Evolutionary conservation across 139 green algal genomes (phyloP).

Genomic region (Trebouxia sp.): DNA sequence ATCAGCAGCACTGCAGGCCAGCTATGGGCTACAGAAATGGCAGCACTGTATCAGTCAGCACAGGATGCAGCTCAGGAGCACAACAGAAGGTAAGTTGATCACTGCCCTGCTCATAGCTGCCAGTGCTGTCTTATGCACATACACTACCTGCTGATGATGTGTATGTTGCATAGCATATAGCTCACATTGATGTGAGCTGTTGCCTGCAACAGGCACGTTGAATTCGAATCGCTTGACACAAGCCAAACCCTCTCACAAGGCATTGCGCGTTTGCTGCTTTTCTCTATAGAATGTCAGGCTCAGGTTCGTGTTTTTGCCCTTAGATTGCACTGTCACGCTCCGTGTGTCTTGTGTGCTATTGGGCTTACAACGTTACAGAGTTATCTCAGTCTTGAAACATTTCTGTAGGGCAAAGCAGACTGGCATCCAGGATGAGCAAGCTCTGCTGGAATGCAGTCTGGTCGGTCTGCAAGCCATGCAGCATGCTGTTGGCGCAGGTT

Average conservation of each 20-base stretch:
- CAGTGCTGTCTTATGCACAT: not conserved
- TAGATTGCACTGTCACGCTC: no score
- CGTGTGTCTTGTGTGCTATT: no score
- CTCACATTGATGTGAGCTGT: not conserved
- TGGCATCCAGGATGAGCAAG: slow-evolving; percentile 5
- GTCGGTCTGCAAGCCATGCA: slow-evolving; percentile 39
- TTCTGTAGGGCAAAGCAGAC: not conserved
- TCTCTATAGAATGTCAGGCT: no score
- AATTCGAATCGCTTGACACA: not conserved
- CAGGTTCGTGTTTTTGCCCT: no score
- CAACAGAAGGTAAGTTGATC: not conserved
- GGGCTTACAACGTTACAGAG: no score
- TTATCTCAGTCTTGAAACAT: not conserved
- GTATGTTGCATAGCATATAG: not conserved
- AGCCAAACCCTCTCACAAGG: not conserved
- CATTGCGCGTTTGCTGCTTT: no score
- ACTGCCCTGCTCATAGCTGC: slow-evolving; percentile 17
- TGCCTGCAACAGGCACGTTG: not conserved
- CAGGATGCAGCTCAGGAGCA: slow-evolving; percentile 10
- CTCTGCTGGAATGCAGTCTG: slow-evolving; percentile 44
- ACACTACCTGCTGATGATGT: not conserved
- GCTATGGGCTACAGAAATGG: slow-evolving; percentile 43
- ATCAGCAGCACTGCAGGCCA: slow-evolving; percentile 31
- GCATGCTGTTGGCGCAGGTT: slow-evolving; percentile 31
- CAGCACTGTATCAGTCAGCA: slow-evolving; percentile 26